A percentile compares a stretch with the other conserved stretches of the same genome.
phyloP scores from a whole-genome alignment of 176 grass and related monocot genomes.

The Cenchrus fungigraminus region DNA sequence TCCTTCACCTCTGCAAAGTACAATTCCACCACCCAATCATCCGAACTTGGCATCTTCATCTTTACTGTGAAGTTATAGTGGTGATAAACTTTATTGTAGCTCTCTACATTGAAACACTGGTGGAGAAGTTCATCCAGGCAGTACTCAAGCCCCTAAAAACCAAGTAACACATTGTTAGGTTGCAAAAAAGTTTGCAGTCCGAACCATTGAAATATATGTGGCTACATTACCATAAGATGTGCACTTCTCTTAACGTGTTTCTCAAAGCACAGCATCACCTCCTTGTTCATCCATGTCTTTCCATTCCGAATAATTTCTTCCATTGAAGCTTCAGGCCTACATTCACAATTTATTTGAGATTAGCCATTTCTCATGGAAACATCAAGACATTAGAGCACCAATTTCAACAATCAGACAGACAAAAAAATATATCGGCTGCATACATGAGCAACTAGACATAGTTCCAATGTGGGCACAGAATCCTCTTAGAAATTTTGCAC shows the following conservation, averaged over 20 bases:
- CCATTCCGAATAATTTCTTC: neutral
- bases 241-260: neutral
- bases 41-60: neutral
- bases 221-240: too few species aligned
- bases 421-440: too few species aligned
- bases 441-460: too few species aligned
- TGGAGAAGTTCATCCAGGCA: neutral
- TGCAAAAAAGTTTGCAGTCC: too few species aligned
- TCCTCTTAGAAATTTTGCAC: too few species aligned
- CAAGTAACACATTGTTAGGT: neutral
- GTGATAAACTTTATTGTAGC: conserved; percentile 9
- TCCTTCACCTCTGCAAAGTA: conserved; percentile 14
- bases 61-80: conserved; percentile 27
- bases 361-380: too few species aligned
- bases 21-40: neutral
- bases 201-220: too few species aligned
- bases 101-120: conserved; percentile 31
- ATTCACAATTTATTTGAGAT: neutral
- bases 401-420: too few species aligned
- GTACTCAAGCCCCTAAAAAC: neutral
- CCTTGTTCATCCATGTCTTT: conserved; percentile 18
- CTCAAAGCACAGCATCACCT: conserved; percentile 25
- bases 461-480: too few species aligned
- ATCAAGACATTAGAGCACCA: too few species aligned
- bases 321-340: neutral